These are phyloP conservation scores for Amanita molliuscula DNA, from an alignment of 768 basidiomycete species.

Conservation along the genomic window DNA sequence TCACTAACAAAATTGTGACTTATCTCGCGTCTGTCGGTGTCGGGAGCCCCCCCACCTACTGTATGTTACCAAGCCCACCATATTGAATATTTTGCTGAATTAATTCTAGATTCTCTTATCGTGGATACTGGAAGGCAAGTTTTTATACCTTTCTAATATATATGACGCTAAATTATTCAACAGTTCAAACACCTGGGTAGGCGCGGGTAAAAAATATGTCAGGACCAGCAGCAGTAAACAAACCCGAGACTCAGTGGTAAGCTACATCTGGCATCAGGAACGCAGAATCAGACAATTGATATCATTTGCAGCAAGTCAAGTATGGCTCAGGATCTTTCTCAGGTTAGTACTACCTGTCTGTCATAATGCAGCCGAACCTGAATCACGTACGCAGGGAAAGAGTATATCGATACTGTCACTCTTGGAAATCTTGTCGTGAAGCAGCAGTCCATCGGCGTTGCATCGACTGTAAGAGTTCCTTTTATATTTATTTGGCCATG, in stretches of 20 bases:
- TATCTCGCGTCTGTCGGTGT: background rate
- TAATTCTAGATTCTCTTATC: background rate
- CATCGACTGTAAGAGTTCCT: slow-evolving; percentile 19
- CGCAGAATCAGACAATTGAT: background rate
- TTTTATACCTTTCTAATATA: too few species aligned
- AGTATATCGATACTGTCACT: slow-evolving; percentile 44
- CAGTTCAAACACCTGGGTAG: too few species aligned
- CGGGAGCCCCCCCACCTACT: slow-evolving; percentile 1
- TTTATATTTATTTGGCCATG: background rate
- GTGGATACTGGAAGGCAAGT: too few species aligned
- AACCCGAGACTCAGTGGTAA: slow-evolving; percentile 38
- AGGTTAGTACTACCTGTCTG: slow-evolving; percentile 23
- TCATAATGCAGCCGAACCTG: background rate
- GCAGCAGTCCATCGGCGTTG: slow-evolving; percentile 52
- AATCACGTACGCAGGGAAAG: slow-evolving; percentile 22
- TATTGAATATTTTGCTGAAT: background rate
- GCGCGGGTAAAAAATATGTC: too few species aligned
- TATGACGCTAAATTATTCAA: too few species aligned
- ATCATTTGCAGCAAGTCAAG: slow-evolving; percentile 28
- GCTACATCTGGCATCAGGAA: slow-evolving; percentile 10
- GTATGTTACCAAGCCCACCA: background rate
- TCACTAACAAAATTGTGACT: background rate
- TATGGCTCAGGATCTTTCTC: slow-evolving; percentile 58
- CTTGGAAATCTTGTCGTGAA: slow-evolving; percentile 41
- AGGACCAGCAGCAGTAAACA: slow-evolving; percentile 38